Evolutionary conservation across 2,329 filamentous ascomycete species (phyloP), one percentile per base, ranked within the genome.

Genomic region (Aspergillus pseudonomiae): DNA sequence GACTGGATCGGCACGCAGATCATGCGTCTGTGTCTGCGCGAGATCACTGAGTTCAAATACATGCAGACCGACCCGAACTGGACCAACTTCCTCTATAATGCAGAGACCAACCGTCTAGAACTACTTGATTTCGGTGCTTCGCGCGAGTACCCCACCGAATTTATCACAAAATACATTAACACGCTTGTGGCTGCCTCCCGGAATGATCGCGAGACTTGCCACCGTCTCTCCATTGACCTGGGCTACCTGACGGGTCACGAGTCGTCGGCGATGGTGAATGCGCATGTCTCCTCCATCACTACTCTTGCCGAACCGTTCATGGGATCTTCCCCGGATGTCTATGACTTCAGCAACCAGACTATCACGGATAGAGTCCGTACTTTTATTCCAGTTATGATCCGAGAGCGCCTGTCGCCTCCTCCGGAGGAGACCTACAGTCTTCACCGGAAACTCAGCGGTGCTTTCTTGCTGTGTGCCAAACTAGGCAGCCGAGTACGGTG

Each of bases 51-150:
- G 78, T 98, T 97, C 86, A 89, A 85, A 65, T 98, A 96, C 82
- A 99, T 99, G 95, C 95, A 99, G 81, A 99, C 95, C 6, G 95
- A 99, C 75, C 95, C 95, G 46, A 99, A 99, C 83, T 99, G 95
- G 95, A 98, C 94, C 39, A 99, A 99, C 79, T 99, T 99, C 78
- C 84, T 98, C 24, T 99, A 93, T 83, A 95, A 98, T 71, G 82
- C 88, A 1, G 71, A 82, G 24, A 88, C 85, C 4, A 82, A 88
- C 71, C 91, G 88, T 73, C 89, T 99, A 16, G 94, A 97, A 78
- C 86, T 99, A 1, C 88, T 99, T 59, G 96, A 99, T 79, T 99
- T 99, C 78, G 95, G 95, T 63, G 95, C 95, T 41, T 93, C 91
- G 24, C 86, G 95, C 71, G 94, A 93, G 69, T 99, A 89, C 75